These are phyloP conservation scores for Grosmannia clavigera DNA, from an alignment of 2,329 filamentous ascomycete genomes.

Conservation along the genomic window DNA sequence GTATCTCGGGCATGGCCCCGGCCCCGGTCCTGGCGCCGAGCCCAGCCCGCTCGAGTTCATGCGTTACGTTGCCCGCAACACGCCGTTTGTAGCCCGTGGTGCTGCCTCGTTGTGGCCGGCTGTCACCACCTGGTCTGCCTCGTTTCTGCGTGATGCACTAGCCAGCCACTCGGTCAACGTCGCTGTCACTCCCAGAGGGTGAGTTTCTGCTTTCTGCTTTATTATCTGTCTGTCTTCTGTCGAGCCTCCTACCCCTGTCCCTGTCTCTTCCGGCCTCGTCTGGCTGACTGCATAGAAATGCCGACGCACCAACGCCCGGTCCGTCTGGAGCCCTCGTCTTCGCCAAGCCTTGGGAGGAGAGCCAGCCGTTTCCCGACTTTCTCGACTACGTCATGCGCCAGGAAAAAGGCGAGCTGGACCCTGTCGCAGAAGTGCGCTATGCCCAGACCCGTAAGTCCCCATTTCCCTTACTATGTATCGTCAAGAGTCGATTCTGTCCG, in stretches of 20 bases:
- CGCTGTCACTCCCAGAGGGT: conserved; percentile 64
- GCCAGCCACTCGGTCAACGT: conserved; percentile 52
- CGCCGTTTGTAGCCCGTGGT: conserved; percentile 58
- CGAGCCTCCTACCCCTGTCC: not conserved
- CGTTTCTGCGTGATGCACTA: conserved; percentile 45
- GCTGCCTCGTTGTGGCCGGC: conserved; percentile 54
- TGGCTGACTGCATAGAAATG: conserved; percentile 21
- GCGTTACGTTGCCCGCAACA: conserved; percentile 61
- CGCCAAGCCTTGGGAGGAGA: conserved; percentile 60
- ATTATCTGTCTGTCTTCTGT: not conserved
- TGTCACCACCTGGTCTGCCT: conserved; percentile 46
- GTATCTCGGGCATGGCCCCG: not conserved
- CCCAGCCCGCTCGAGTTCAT: conserved; percentile 71
- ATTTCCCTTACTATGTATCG: not conserved
- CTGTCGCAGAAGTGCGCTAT: conserved; percentile 46
- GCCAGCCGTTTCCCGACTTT: conserved; percentile 49
- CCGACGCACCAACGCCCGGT: conserved; percentile 38
- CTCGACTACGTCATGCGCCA: conserved; percentile 48
- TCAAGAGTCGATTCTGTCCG: not conserved
- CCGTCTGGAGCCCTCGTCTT: conserved; percentile 34
- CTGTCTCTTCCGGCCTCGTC: no score
- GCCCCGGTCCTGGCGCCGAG: conserved; percentile 20
- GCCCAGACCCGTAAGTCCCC: conserved; percentile 55
- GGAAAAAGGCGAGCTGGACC: conserved; percentile 27
- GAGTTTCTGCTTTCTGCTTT: conserved; percentile 6